Conservation (phyloP, 2,329 filamentous ascomycete species). For the Microsporum ferrugineum region DNA sequence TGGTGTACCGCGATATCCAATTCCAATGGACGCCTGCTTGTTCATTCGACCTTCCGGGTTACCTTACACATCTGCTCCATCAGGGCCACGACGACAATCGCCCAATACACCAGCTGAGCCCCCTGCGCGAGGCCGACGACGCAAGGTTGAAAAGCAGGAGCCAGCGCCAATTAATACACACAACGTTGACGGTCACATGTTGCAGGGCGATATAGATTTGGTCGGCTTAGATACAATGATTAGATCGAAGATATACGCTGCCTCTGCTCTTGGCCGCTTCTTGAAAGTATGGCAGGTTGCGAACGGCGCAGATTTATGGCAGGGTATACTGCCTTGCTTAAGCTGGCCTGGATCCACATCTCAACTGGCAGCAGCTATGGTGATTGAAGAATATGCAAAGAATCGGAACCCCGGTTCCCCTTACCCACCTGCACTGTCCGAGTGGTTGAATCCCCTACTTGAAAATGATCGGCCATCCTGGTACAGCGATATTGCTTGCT, state of each 20-base stretch:
- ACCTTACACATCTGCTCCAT: constrained; percentile 50
- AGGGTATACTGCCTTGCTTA: constrained; percentile 59
- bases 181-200: constrained; percentile 96
- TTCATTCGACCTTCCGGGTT: constrained; percentile 91
- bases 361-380: constrained; percentile 69
- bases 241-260: constrained; percentile 76
- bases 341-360: constrained; percentile 69
- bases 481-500: constrained; percentile 84
- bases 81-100: constrained; percentile 27
- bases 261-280: constrained; percentile 72
- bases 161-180: constrained; percentile 61
- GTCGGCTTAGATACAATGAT: constrained; percentile 83
- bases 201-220: constrained; percentile 90
- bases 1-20: constrained; percentile 77
- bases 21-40: constrained; percentile 79
- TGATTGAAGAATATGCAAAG: constrained; percentile 80
- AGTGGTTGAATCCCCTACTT: constrained; percentile 60
- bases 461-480: constrained; percentile 69
- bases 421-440: constrained; percentile 34
- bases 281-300: constrained; percentile 63
- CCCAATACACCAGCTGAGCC: constrained; percentile 35
- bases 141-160: constrained; percentile 75
- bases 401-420: constrained; percentile 27
- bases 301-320: constrained; percentile 40
- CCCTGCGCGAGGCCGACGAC: constrained; percentile 59